Conservation (phyloP, 164 flowering plant species). For the Taxillus chinensis region DNA sequence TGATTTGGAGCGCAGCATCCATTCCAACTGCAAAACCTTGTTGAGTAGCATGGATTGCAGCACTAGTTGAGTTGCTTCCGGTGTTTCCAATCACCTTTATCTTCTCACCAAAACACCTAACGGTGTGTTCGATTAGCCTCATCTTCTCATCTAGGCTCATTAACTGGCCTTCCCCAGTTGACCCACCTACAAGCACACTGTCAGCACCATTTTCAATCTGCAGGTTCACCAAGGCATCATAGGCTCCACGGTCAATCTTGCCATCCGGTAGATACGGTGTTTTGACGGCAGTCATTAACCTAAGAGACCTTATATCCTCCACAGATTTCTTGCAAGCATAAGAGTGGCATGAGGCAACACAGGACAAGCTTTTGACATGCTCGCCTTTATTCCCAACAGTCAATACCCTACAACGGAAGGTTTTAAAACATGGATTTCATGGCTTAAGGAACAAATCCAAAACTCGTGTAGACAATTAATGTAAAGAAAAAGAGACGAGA, state of each 20-base stretch:
- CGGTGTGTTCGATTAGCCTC: not conserved
- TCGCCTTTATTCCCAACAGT: too few species aligned
- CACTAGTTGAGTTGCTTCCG: not conserved
- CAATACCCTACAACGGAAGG: too few species aligned
- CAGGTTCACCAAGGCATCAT: not conserved
- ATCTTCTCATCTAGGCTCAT: not conserved
- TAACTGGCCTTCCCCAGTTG: slow-evolving; percentile 1
- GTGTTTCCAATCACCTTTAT: slow-evolving; percentile 1
- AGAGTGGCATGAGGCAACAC: not conserved
- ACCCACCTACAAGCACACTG: not conserved
- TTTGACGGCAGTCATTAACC: not conserved
- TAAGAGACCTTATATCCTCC: not conserved
- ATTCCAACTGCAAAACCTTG: slow-evolving; percentile 4
- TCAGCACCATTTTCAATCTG: not conserved
- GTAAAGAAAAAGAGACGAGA: too few species aligned
- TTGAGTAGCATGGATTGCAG: not conserved
- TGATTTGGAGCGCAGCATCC: slow-evolving; percentile 1
- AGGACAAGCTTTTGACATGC: too few species aligned
- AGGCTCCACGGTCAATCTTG: not conserved
- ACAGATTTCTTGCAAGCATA: not conserved
- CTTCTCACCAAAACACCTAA: not conserved
- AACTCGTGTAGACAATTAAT: not conserved
- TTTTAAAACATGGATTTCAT: too few species aligned
- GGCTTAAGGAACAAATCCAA: too few species aligned
- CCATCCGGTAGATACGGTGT: not conserved